Percentiles rank a stretch among this genome's conserved stretches.
Conservation (phyloP, 768 basidiomycete genomes). For the Gloeostereum incarnatum region DNA sequence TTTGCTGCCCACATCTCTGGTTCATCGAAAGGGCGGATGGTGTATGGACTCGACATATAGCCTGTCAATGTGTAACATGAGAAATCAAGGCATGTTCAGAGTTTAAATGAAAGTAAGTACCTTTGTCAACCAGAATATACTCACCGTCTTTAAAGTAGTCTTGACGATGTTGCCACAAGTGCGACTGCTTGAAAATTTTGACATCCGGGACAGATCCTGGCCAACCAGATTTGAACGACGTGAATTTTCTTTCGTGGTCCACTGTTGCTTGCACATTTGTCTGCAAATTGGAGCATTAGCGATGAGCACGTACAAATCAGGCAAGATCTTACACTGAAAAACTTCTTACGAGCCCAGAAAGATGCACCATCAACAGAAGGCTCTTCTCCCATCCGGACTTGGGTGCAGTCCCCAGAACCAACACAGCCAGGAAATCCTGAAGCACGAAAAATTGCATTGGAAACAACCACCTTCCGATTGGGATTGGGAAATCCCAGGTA, state of each 20-base stretch:
- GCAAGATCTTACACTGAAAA: slow-evolving; percentile 1
- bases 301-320: not conserved
- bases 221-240: slow-evolving; percentile 15
- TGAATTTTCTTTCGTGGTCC: slow-evolving; percentile 11
- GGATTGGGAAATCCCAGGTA: slow-evolving; percentile 1
- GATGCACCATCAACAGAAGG: slow-evolving; percentile 6
- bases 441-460: not conserved
- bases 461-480: not conserved
- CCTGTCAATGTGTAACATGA: slow-evolving; percentile 8
- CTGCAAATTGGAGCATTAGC: slow-evolving; percentile 1
- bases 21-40: slow-evolving; percentile 16
- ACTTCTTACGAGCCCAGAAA: slow-evolving; percentile 6
- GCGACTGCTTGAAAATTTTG: slow-evolving; percentile 11
- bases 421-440: slow-evolving; percentile 10
- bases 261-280: slow-evolving; percentile 12
- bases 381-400: slow-evolving; percentile 1
- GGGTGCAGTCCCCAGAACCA: slow-evolving; percentile 9
- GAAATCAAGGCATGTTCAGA: not conserved
- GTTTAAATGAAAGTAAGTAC: slow-evolving; percentile 3
- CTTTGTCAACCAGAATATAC: slow-evolving; percentile 15
- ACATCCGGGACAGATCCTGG: slow-evolving; percentile 13
- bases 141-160: slow-evolving; percentile 11
- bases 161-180: slow-evolving; percentile 12
- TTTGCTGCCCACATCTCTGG: slow-evolving; percentile 8
- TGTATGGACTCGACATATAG: slow-evolving; percentile 14